Percentiles rank a stretch among this genome's conserved stretches.
Conservation (phyloP, 1,284 basidiomycete genomes). For the Cerioporus squamosus region DNA sequence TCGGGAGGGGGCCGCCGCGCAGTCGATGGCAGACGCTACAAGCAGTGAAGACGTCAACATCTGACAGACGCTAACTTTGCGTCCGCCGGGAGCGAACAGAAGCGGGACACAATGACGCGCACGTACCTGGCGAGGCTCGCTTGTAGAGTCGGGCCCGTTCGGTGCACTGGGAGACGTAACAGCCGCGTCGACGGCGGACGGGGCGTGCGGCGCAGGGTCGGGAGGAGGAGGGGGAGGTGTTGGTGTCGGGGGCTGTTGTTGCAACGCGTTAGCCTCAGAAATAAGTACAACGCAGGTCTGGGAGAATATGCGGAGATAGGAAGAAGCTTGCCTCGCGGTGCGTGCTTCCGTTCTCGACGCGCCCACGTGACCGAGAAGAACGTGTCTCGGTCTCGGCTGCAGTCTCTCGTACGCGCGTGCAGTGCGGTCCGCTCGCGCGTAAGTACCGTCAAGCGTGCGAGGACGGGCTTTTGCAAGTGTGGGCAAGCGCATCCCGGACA, state of each 20-base stretch:
- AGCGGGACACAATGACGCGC: not conserved
- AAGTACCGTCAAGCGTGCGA: too few species aligned
- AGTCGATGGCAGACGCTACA: constrained; percentile 1
- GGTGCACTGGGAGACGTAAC: not conserved
- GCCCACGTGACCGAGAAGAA: constrained; percentile 24
- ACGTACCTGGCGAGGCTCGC: constrained; percentile 8
- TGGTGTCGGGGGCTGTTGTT: constrained; percentile 18
- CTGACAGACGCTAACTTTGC: not conserved
- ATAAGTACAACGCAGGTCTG: constrained; percentile 21
- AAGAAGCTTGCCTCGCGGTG: constrained; percentile 18
- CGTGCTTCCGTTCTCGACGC: constrained; percentile 21
- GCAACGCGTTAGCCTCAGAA: constrained; percentile 7
- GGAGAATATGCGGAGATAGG: constrained; percentile 17
- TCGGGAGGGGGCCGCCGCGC: constrained; percentile 3
- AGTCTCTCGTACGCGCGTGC: constrained; percentile 2
- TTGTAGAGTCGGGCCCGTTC: not conserved
- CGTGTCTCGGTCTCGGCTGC: constrained; percentile 11
- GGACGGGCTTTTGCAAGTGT: too few species aligned
- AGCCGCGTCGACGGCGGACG: not conserved
- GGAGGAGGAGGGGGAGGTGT: constrained; percentile 6
- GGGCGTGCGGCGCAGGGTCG: not conserved
- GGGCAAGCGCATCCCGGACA: not conserved
- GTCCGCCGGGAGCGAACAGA: not conserved
- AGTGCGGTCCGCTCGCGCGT: not conserved
- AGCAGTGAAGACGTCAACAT: constrained; percentile 5